Percentiles rank a stretch among this genome's conserved stretches.
phyloP scores from a whole-genome alignment of 2,329 filamentous ascomycete species.

The Ciborinia camelliae region DNA sequence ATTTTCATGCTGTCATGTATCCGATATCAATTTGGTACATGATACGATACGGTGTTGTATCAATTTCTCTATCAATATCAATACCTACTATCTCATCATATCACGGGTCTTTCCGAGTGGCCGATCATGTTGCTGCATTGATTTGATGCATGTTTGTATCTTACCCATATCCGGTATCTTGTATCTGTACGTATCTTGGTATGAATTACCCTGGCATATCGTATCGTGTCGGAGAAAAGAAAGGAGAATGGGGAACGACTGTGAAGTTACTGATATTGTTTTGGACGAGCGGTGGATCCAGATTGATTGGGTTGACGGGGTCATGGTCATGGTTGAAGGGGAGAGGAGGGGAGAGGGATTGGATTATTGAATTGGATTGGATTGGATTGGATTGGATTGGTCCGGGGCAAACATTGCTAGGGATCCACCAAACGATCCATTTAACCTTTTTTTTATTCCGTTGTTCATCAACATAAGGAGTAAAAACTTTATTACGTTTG shows the following conservation, averaged over 20 bases:
- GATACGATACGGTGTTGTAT: too few relatives aligned
- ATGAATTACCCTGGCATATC: not conserved
- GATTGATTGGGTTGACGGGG: not conserved
- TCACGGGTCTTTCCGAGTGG: not conserved
- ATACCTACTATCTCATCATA: constrained; percentile 10
- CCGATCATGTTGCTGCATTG: not conserved
- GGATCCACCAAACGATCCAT: not conserved
- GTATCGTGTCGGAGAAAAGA: constrained; percentile 13
- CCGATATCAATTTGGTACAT: constrained; percentile 2
- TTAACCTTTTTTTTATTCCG: constrained; percentile 7
- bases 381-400: constrained; percentile 13
- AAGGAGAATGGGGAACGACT: not conserved
- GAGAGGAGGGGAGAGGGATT: too few relatives aligned
- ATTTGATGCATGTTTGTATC: constrained; percentile 14
- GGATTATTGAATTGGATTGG: too few relatives aligned
- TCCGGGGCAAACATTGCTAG: constrained; percentile 5
- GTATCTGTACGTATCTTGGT: too few relatives aligned
- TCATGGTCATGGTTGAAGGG: constrained; percentile 9
- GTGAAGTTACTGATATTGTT: too few relatives aligned
- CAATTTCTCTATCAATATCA: not conserved
- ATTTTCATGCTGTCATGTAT: constrained; percentile 14
- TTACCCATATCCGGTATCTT: too few relatives aligned
- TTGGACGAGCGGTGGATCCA: not conserved
- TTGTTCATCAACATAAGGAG: constrained; percentile 13
- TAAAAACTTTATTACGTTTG: constrained; percentile 14